These are phyloP conservation scores for Neoconidiobolus thromboides DNA, from an alignment of 371 early-diverging fungal genomes.

Conservation along the genomic window DNA sequence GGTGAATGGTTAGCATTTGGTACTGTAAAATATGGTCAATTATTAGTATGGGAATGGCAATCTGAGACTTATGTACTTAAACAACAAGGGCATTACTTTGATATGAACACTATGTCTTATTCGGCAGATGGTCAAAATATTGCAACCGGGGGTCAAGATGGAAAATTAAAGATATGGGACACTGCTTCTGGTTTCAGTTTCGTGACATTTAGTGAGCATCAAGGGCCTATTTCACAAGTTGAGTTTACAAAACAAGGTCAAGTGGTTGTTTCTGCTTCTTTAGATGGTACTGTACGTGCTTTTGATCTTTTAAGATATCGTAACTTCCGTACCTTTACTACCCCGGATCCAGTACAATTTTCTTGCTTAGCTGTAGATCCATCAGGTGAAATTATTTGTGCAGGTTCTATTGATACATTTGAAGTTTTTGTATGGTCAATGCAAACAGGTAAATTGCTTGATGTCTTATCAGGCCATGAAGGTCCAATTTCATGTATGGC, in stretches of 20 bases:
- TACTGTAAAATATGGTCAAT: constrained; percentile 74
- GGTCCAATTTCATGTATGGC: constrained; percentile 73
- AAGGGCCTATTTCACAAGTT: constrained; percentile 57
- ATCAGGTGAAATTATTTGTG: constrained; percentile 89
- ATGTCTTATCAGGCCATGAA: constrained; percentile 83
- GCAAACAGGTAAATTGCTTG: constrained; percentile 89
- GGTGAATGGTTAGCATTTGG: constrained; percentile 98
- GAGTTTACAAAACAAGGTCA: constrained; percentile 84
- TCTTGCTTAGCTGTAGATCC: constrained; percentile 83
- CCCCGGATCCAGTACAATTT: constrained; percentile 93
- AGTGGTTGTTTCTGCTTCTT: constrained; percentile 79
- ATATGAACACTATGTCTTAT: constrained; percentile 75
- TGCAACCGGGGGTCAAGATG: constrained; percentile 93
- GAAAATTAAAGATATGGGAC: constrained; percentile 96
- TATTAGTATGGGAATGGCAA: constrained; percentile 98
- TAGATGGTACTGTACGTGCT: constrained; percentile 95
- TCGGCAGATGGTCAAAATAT: constrained; percentile 87
- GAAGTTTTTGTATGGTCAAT: constrained; percentile 95
- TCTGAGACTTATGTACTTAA: constrained; percentile 93
- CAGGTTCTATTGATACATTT: constrained; percentile 86
- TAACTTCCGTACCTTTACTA: constrained; percentile 91
- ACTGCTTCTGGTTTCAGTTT: constrained; percentile 88
- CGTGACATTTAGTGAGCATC: constrained; percentile 91
- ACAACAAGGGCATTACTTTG: constrained; percentile 93
- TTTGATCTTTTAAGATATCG: constrained; percentile 92